Percentiles rank a stretch among this genome's conserved stretches.
These are phyloP conservation scores for Fomitopsis betulina DNA, from an alignment of 1,284 basidiomycete genomes.

Conservation along the genomic window DNA sequence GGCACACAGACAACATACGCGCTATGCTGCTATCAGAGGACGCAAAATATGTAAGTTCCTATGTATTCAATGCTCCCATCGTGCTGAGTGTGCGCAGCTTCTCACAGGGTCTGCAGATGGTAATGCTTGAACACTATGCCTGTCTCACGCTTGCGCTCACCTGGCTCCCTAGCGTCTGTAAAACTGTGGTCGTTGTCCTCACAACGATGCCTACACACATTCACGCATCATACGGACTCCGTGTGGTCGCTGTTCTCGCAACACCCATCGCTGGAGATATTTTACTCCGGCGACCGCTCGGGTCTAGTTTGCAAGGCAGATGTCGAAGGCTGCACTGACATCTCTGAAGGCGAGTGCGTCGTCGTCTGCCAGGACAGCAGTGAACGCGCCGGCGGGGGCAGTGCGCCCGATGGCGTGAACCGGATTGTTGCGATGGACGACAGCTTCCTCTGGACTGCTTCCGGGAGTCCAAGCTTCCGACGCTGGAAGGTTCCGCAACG, in stretches of 20 bases:
- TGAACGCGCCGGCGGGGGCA: conserved; percentile 15
- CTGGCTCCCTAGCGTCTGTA: conserved; percentile 52
- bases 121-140: conserved; percentile 22
- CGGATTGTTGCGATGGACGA: conserved; percentile 86
- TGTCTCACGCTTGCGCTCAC: conserved; percentile 1
- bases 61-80: conserved; percentile 4
- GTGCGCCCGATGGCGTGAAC: conserved; percentile 69
- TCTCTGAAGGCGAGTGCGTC: conserved; percentile 87
- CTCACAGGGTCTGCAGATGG: conserved; percentile 89
- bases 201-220: conserved; percentile 93
- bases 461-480: conserved; percentile 74
- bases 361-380: conserved; percentile 70
- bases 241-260: conserved; percentile 92
- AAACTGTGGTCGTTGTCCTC: conserved; percentile 91
- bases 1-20: conserved; percentile 96
- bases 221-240: conserved; percentile 92
- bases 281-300: conserved; percentile 94
- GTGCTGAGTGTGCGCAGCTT: conserved; percentile 41
- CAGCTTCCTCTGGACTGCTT: conserved; percentile 87
- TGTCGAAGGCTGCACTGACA: conserved; percentile 74
- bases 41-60: conserved; percentile 71
- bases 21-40: conserved; percentile 88
- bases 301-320: conserved; percentile 91
- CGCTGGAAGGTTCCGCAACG: conserved; percentile 71
- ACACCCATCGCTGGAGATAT: conserved; percentile 86